A percentile compares a stretch with the other conserved stretches of the same genome.
phyloP scores from a whole-genome alignment of 148 eudicot genomes.

The Amaranthus hypochondriacus region DNA sequence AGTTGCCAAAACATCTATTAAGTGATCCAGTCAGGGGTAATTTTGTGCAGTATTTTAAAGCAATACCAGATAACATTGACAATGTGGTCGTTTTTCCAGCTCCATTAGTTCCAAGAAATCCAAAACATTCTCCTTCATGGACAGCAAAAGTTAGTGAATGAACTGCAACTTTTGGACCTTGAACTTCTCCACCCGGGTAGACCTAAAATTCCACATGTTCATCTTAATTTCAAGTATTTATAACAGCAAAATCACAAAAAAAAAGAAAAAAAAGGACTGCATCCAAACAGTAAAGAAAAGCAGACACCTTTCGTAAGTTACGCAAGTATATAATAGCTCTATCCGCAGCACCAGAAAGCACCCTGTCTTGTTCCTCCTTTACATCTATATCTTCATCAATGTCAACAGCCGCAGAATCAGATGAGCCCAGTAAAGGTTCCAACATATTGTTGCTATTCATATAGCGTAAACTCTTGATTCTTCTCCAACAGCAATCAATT shows the following conservation, averaged over 20 bases:
- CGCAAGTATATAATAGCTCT: constrained; percentile 70
- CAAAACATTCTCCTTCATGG: constrained; percentile 97
- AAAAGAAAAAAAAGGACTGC: background rate
- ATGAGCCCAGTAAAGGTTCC: constrained; percentile 69
- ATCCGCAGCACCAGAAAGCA: constrained; percentile 73
- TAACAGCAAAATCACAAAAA: background rate
- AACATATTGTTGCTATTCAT: constrained; percentile 30
- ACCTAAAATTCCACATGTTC: constrained; percentile 42
- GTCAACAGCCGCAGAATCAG: constrained; percentile 39
- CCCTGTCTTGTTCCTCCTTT: constrained; percentile 67
- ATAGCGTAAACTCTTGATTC: constrained; percentile 25
- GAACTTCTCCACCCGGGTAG: constrained; percentile 60
- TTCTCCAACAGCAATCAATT: constrained; percentile 36
- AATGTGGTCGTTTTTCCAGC: constrained; percentile 97
- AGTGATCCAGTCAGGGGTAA: background rate
- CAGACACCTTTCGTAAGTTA: constrained; percentile 77
- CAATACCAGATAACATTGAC: constrained; percentile 79
- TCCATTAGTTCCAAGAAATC: constrained; percentile 96
- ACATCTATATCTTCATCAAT: constrained; percentile 82
- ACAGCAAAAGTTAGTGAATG: constrained; percentile 88
- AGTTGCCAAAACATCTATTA: too few relatives aligned
- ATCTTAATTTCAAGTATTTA: background rate
- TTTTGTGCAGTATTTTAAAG: background rate
- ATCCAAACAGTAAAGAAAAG: too few relatives aligned
- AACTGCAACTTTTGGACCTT: constrained; percentile 68